Conservation (phyloP, 306 rosid genomes). For the Cucurbita maxima region DNA sequence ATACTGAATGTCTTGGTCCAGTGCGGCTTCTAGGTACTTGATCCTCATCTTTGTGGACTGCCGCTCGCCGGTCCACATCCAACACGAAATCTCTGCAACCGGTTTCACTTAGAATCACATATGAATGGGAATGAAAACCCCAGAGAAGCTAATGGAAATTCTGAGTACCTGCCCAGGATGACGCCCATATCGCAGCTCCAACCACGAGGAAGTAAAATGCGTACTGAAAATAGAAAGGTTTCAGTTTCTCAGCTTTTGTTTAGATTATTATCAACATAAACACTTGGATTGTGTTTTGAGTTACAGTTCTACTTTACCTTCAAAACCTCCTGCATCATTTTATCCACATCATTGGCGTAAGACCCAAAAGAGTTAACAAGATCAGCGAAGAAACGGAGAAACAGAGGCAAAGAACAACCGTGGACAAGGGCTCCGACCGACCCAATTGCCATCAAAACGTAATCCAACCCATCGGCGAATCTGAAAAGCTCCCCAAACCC, state of each 20-base stretch:
- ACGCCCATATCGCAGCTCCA: slow-evolving; percentile 98
- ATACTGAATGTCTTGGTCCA: slow-evolving; percentile 80
- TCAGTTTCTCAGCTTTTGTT: slow-evolving; percentile 9
- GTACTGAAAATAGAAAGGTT: slow-evolving; percentile 38
- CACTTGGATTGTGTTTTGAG: background rate
- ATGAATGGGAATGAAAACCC: background rate
- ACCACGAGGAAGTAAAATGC: slow-evolving; percentile 92
- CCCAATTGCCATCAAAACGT: slow-evolving; percentile 67
- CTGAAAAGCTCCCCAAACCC: slow-evolving; percentile 65
- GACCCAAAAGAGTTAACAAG: slow-evolving; percentile 94
- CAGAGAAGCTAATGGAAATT: background rate
- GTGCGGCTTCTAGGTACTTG: slow-evolving; percentile 77
- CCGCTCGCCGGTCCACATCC: slow-evolving; percentile 99
- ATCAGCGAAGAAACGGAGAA: slow-evolving; percentile 94
- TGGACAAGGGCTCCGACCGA: slow-evolving; percentile 81
- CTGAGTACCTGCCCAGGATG: slow-evolving; percentile 92
- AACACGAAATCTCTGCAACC: slow-evolving; percentile 84
- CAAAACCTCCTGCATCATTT: slow-evolving; percentile 81
- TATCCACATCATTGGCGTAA: slow-evolving; percentile 60
- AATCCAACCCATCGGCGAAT: slow-evolving; percentile 90
- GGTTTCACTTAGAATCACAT: slow-evolving; percentile 2
- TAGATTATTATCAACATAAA: background rate
- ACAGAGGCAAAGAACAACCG: slow-evolving; percentile 84
- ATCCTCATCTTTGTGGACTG: slow-evolving; percentile 95
- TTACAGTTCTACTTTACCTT: slow-evolving; percentile 30